Conservation (phyloP, 495 filamentous ascomycete species). For the Hapsidospora chrysogenum region DNA sequence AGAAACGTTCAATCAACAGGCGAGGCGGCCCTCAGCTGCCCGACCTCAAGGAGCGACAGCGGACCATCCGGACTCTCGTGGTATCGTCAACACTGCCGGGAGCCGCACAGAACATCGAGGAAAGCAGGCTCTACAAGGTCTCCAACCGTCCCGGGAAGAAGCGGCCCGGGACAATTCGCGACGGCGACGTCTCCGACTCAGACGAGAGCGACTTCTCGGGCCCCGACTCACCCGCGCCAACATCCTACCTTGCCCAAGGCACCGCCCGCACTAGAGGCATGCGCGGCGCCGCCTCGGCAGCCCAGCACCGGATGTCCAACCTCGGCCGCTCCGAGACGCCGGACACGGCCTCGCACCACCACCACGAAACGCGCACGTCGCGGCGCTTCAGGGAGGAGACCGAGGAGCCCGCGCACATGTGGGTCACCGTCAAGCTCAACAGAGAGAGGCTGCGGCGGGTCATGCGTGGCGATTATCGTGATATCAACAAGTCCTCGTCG, state of each 20-base stretch:
- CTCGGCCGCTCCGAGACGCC: slow-evolving; percentile 81
- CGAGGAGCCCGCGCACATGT: slow-evolving; percentile 42
- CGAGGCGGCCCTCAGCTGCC: slow-evolving; percentile 88
- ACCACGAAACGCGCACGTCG: slow-evolving; percentile 44
- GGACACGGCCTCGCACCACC: slow-evolving; percentile 49
- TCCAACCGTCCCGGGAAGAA: slow-evolving; percentile 34
- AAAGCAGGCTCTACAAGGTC: slow-evolving; percentile 71
- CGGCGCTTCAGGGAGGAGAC: slow-evolving; percentile 54
- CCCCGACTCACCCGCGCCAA: slow-evolving; percentile 70
- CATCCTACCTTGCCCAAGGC: slow-evolving; percentile 44
- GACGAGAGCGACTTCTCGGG: slow-evolving; percentile 77
- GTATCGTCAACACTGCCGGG: slow-evolving; percentile 86
- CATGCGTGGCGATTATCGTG: slow-evolving; percentile 22
- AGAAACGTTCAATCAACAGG: slow-evolving; percentile 88
- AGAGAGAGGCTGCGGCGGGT: slow-evolving; percentile 45
- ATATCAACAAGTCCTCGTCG: slow-evolving; percentile 11
- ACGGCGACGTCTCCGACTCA: slow-evolving; percentile 70
- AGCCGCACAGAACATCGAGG: slow-evolving; percentile 60
- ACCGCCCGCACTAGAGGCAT: slow-evolving; percentile 78
- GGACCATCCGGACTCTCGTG: slow-evolving; percentile 77
- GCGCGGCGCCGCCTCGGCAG: slow-evolving; percentile 68
- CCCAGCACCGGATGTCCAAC: slow-evolving; percentile 57
- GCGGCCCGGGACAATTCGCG: slow-evolving; percentile 37
- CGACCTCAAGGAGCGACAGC: slow-evolving; percentile 85
- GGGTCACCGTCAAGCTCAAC: slow-evolving; percentile 58